These are phyloP conservation scores for Ananas comosus DNA, from an alignment of 176 grass and related monocot species.

Conservation along the genomic window DNA sequence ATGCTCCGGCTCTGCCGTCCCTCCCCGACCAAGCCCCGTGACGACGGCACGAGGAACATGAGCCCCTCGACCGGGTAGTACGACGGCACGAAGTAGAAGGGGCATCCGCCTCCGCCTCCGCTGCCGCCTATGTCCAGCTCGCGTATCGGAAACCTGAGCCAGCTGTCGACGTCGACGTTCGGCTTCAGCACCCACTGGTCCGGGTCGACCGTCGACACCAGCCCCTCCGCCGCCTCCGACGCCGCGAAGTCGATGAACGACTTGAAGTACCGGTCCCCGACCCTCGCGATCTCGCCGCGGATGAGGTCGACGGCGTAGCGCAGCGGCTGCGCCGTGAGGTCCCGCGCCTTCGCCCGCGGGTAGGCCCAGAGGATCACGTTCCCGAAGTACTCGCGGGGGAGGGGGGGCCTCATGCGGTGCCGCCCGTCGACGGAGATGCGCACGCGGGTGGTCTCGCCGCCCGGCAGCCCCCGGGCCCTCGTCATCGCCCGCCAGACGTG, in stretches of 20 bases:
- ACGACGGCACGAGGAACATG: neutral
- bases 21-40: neutral
- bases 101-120: neutral
- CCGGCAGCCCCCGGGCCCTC: constrained; percentile 9
- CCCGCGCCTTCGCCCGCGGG: neutral
- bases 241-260: neutral
- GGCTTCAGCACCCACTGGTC: neutral
- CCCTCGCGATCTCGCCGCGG: neutral
- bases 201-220: neutral
- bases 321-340: neutral
- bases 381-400: constrained; percentile 31
- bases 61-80: neutral
- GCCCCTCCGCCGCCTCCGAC: neutral
- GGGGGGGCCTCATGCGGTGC: constrained; percentile 9
- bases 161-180: constrained; percentile 1
- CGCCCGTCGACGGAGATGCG: constrained; percentile 37
- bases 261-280: neutral
- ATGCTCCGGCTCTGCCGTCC: neutral
- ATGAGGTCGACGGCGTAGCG: neutral
- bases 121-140: neutral
- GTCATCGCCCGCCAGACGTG: constrained; percentile 50
- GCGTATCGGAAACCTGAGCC: neutral
- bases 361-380: constrained; percentile 41
- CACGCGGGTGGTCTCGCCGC: constrained; percentile 6
- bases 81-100: neutral